Evolutionary conservation across 257 asterid species (phyloP).

Genomic region (Ocimum tenuiflorum): DNA sequence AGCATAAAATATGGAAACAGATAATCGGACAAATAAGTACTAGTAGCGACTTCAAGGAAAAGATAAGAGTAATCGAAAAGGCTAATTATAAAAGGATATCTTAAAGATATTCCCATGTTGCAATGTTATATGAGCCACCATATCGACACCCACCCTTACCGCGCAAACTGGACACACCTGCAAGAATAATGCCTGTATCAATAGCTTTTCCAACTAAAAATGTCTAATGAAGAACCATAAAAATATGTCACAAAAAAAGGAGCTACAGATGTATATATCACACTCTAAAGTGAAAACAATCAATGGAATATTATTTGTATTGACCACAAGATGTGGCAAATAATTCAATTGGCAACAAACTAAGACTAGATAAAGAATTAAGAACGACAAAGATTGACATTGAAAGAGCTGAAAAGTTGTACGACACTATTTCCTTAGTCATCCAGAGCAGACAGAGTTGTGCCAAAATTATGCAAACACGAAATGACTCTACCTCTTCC

Average conservation of each 20-base stretch:
- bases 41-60: neutral
- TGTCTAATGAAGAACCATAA: neutral
- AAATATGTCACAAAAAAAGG: neutral
- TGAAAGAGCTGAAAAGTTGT: neutral
- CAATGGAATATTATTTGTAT: neutral
- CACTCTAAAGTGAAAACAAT: neutral
- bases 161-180: conserved; percentile 97
- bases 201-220: neutral
- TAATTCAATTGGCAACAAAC: neutral
- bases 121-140: conserved; percentile 92
- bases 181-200: conserved; percentile 14
- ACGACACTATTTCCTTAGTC: neutral
- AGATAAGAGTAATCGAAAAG: conserved; percentile 1
- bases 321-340: neutral
- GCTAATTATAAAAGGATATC: conserved; percentile 57
- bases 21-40: neutral
- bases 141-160: conserved; percentile 85
- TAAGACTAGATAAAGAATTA: neutral
- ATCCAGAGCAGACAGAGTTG: neutral
- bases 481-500: neutral
- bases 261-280: neutral
- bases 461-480: neutral
- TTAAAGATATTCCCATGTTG: conserved; percentile 78
- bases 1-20: neutral
- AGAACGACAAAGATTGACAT: neutral